Evolutionary conservation across 2,329 filamentous ascomycete species (phyloP), one percentile per base, ranked within the genome.

Genomic region (Fusarium abutilonis): DNA sequence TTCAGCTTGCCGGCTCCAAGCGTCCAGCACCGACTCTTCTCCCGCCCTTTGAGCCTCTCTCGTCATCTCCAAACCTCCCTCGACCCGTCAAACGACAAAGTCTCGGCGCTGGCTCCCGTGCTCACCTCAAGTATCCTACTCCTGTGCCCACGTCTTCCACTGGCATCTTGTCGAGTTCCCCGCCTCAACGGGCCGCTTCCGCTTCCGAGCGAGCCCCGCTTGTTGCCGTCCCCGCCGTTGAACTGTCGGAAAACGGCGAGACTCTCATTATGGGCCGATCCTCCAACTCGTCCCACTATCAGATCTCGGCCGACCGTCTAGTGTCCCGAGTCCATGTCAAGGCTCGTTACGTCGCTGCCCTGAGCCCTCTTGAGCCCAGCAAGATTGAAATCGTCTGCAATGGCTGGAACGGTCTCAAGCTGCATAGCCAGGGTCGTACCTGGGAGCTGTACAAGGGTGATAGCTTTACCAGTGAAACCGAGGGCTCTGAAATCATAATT

Each of bases 311-410:
- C 68, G 97, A 96, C 78, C 91, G 93, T 42, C 86, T 96, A 57
- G 92, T 99, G 63, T 98, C 95, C 71, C 90, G 95, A 72, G 87
- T 98, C 21, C 95, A 99, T 74, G 90, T 97, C 76, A 90, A 92
- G 77, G 93, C 93, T 63, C 86, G 88, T 49, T 99, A 93, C 75
- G 86, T 94, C 63, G 83, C 89, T 19, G 86, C 91, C 11, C 79
- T 83, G 17, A 83, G 85, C 52, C 84, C 85, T 6, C 83, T 91
- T 69, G 87, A 91, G 67, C 83, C 87, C 61, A 91, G 90, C 74
- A 89, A 87, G 75, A 86, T 99, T 42, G 91, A 97, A 76, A 90
- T 99, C 69, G 84, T 92, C 71, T 99, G 95, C 81, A 86, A 90
- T 71, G 95, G 95, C 19, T 98, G 94, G 94, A 99, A 99, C 75